phyloP scores from a whole-genome alignment of 768 basidiomycete species.

The Lactarius tabidus region DNA sequence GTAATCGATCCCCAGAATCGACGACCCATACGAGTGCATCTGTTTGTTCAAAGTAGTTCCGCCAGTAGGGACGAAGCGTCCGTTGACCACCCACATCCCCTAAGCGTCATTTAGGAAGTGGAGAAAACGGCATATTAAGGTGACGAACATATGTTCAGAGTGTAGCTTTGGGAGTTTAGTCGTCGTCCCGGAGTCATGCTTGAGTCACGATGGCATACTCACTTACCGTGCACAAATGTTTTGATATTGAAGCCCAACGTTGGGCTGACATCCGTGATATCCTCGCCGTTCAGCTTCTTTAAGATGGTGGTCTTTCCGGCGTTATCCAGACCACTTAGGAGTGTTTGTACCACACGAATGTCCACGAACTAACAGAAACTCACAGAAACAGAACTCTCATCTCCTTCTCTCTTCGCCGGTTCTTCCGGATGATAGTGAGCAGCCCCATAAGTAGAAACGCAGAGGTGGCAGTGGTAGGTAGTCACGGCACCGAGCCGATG shows the following conservation, averaged over 20 bases:
- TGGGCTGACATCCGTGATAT: conserved; percentile 82
- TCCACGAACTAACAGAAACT: conserved; percentile 3
- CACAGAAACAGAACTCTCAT: conserved; percentile 96
- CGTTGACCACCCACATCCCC: conserved; percentile 99
- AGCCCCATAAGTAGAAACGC: conserved; percentile 63
- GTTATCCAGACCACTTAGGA: conserved; percentile 86
- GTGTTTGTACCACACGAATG: neutral
- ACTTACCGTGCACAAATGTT: conserved; percentile 91
- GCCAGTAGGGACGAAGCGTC: conserved; percentile 95
- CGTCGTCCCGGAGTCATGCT: neutral
- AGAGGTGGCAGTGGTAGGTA: neutral
- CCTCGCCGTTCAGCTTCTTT: conserved; percentile 91
- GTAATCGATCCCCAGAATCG: conserved; percentile 87
- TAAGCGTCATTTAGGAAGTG: conserved; percentile 32
- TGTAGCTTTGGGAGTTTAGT: conserved; percentile 47
- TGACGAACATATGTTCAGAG: conserved; percentile 71
- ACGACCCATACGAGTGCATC: conserved; percentile 99
- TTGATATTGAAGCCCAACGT: conserved; percentile 99
- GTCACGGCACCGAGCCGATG: neutral
- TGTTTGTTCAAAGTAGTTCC: conserved; percentile 98
- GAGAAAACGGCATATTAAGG: neutral
- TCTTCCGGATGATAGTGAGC: conserved; percentile 95
- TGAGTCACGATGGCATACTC: conserved; percentile 28
- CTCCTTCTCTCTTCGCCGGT: conserved; percentile 90
- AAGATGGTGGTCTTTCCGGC: conserved; percentile 98